phyloP scores from a whole-genome alignment of 257 asterid species.

The Jasminum sambac region DNA sequence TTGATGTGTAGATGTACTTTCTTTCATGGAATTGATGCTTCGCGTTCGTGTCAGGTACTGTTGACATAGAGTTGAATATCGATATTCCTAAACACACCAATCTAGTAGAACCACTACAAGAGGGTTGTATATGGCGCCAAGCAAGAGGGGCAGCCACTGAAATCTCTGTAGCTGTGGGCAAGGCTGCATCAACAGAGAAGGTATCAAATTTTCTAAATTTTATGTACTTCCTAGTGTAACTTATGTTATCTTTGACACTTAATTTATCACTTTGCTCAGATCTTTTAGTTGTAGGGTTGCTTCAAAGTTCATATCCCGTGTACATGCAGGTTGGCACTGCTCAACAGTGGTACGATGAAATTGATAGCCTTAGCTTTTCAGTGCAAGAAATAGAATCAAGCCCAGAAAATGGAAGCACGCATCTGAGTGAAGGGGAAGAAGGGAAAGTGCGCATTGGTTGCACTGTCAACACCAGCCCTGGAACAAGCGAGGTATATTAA shows the following conservation, averaged over 20 bases:
- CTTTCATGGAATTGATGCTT: constrained; percentile 10
- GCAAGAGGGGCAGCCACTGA: constrained; percentile 88
- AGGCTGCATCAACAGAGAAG: constrained; percentile 52
- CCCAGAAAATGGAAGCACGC: constrained; percentile 30
- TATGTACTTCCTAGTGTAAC: constrained; percentile 6
- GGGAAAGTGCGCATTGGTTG: constrained; percentile 56
- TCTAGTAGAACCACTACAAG: constrained; percentile 71
- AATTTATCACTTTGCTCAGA: constrained; percentile 5
- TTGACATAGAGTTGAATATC: constrained; percentile 56
- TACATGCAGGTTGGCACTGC: constrained; percentile 62
- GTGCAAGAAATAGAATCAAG: constrained; percentile 39
- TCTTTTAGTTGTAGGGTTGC: constrained; percentile 12
- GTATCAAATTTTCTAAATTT: constrained; percentile 31
- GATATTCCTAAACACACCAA: constrained; percentile 60
- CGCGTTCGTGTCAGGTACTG: constrained; percentile 49
- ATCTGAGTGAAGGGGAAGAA: constrained; percentile 35
- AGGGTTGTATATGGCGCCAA: constrained; percentile 80
- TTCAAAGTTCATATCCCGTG: constrained; percentile 20
- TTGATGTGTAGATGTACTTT: constrained; percentile 1
- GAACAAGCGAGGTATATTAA: constrained; percentile 80
- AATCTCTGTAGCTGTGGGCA: constrained; percentile 52
- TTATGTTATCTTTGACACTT: constrained; percentile 1
- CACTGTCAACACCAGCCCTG: constrained; percentile 83
- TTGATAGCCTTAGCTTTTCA: constrained; percentile 53
- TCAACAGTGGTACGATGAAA: constrained; percentile 82